Evolutionary conservation across 2,329 filamentous ascomycete genomes (phyloP).

Genomic region (Peltaster fructicola): DNA sequence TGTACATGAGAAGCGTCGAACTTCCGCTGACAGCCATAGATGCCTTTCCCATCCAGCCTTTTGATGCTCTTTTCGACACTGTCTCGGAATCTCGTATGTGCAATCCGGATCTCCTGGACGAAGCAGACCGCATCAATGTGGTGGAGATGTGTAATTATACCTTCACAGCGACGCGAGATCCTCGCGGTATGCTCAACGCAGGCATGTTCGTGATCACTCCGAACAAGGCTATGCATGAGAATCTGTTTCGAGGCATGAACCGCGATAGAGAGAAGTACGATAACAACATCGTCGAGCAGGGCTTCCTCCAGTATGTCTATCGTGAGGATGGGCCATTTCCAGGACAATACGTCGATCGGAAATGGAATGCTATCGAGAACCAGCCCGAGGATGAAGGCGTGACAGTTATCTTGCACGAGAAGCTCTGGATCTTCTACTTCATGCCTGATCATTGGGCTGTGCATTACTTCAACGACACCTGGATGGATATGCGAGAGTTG

Average conservation of each 20-base stretch:
- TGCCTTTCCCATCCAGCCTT: too few relatives aligned
- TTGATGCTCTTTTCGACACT: too few relatives aligned
- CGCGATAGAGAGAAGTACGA: slow-evolving; percentile 8
- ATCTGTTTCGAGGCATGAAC: slow-evolving; percentile 6
- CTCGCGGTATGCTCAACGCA: slow-evolving; percentile 7
- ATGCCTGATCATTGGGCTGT: slow-evolving; percentile 3
- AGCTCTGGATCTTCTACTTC: slow-evolving; percentile 5
- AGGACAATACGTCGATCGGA: slow-evolving; percentile 5
- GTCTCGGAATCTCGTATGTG: too few relatives aligned
- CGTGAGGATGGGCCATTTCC: slow-evolving; percentile 7
- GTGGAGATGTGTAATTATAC: slow-evolving; percentile 8
- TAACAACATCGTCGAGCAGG: slow-evolving; percentile 9
- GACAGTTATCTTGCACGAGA: slow-evolving; percentile 9
- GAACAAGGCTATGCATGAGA: slow-evolving; percentile 8
- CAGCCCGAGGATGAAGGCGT: slow-evolving; percentile 5
- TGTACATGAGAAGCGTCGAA: too few relatives aligned
- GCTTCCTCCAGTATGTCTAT: slow-evolving; percentile 8
- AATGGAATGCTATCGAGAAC: slow-evolving; percentile 10
- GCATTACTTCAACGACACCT: slow-evolving; percentile 2
- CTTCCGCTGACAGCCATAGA: too few relatives aligned
- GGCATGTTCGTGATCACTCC: slow-evolving; percentile 9
- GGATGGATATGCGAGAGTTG: slow-evolving; percentile 3
- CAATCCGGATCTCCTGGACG: slow-evolving; percentile 8
- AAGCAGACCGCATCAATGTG: slow-evolving; percentile 7
- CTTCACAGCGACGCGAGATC: slow-evolving; percentile 7